Conservation (phyloP, 73 alveolate genomes). For the Urostyla sp. region DNA sequence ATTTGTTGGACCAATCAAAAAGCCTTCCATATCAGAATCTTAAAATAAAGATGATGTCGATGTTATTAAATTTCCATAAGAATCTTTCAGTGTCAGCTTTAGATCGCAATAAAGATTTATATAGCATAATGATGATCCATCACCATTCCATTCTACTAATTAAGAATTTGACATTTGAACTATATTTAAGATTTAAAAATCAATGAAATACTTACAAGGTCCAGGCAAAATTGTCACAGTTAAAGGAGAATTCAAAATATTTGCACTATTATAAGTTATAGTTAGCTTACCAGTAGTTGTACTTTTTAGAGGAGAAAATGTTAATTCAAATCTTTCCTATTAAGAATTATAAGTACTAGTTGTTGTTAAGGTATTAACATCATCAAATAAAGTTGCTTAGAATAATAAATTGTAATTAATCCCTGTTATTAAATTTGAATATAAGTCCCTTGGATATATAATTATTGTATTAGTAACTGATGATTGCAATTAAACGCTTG, state of each 20-base stretch:
- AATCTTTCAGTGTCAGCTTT: conserved; percentile 22
- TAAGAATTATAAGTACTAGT: neutral
- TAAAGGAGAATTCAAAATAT: conserved; percentile 37
- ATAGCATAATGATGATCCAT: conserved; percentile 9
- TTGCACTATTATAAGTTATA: neutral
- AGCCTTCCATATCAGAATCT: no score
- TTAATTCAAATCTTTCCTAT: conserved; percentile 8
- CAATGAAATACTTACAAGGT: neutral
- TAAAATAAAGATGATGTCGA: no score
- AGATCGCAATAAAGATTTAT: conserved; percentile 14
- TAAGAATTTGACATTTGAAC: conserved; percentile 30
- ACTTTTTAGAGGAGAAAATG: neutral
- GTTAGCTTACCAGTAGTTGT: conserved; percentile 8
- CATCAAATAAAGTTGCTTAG: conserved; percentile 14
- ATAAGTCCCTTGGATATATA: conserved; percentile 47
- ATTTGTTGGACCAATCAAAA: no score
- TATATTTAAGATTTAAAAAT: neutral
- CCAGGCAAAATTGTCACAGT: conserved; percentile 25
- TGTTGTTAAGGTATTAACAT: conserved; percentile 4
- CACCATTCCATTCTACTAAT: conserved; percentile 26
- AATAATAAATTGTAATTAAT: conserved; percentile 21
- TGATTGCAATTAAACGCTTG: neutral
- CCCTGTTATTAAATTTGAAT: conserved; percentile 36
- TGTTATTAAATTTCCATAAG: neutral
- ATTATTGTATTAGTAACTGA: neutral